Percentiles rank a stretch among this genome's conserved stretches.
Conservation (phyloP, 208 protist species). For the Trypanosoma rangeli region DNA sequence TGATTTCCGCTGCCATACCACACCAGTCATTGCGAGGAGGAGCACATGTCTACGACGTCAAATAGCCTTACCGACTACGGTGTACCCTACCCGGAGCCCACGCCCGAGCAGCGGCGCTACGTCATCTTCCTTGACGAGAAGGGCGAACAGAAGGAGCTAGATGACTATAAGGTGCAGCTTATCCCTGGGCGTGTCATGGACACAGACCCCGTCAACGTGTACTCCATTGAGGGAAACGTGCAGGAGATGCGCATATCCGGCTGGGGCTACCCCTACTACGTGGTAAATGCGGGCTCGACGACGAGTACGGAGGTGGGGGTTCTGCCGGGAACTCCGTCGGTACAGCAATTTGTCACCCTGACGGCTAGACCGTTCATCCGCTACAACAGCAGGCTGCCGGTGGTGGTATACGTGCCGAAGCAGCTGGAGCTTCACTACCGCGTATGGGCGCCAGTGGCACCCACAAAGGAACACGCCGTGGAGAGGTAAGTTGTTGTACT, state of each 20-base stretch:
- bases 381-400: conserved; percentile 36
- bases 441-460: conserved; percentile 18
- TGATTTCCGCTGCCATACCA: not conserved
- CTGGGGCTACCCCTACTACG: conserved; percentile 43
- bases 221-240: conserved; percentile 44
- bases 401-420: conserved; percentile 40
- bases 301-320: not conserved
- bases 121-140: conserved; percentile 70
- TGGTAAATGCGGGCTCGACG: conserved; percentile 7
- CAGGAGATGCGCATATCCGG: conserved; percentile 53
- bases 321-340: not conserved
- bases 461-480: not conserved
- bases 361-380: conserved; percentile 11
- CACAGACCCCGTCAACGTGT: conserved; percentile 47
- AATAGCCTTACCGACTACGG: conserved; percentile 56
- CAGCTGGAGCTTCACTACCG: conserved; percentile 26
- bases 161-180: conserved; percentile 62
- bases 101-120: conserved; percentile 56
- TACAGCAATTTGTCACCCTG: conserved; percentile 18
- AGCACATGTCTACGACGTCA: not conserved
- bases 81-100: conserved; percentile 60
- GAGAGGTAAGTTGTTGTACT: not conserved
- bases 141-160: conserved; percentile 24
- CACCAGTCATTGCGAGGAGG: not conserved
- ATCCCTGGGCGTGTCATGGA: conserved; percentile 53